Base-by-base conservation (phyloP, 257 asterid species). In the Jaltomata sinuosa region DNA sequence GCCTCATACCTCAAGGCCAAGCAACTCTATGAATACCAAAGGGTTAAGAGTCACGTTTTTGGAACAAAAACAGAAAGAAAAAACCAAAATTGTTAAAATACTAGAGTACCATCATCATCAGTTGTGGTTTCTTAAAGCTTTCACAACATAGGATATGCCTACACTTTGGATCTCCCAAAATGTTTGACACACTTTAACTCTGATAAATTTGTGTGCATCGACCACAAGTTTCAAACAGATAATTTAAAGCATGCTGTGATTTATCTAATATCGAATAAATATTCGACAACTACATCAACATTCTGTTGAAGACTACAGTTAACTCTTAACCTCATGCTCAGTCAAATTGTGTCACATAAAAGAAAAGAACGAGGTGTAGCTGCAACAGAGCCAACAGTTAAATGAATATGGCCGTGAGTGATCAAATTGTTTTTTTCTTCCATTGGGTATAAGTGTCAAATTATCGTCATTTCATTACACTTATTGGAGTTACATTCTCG, bases 1-100 rank as follows among this genome's bases (percentile, higher is more conserved):
- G 98, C 99, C 85, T 96, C 99, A 62, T 96, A 96, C 88, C 97
- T 89, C 96, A 96, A 87, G 52, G 97, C 93, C 92, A 96, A 89
- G 90, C 94, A 95, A 90, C 95, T 93, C 99, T 94, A 89, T 25
- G 38, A 59, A 83, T 84, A 61, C 47, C 59, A 77, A 71, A 85
- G 85, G 82, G 52, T 77, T 80, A 84, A 52, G 85, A 45, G 21
- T 59, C 49, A 36, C 74, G 1, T 31, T 8, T 40, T 53, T 47
- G 8, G 54, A 22, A 72, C 29, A 19, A 29, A 81, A 62, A 82
- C 14, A 54, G 65, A 84, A 52, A 85, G 83, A 32, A 19, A 10
- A 61, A 42, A 15, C 8, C 3, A 77, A n/a, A 47, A 29, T 47
- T 77, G 22, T 10, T 77, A 16, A 0, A 27, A 77, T 9, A 18